A percentile compares a stretch with the other conserved stretches of the same genome.
Conservation (phyloP, 2,329 filamentous ascomycete species). For the Rhexocercosporidium sp. region DNA sequence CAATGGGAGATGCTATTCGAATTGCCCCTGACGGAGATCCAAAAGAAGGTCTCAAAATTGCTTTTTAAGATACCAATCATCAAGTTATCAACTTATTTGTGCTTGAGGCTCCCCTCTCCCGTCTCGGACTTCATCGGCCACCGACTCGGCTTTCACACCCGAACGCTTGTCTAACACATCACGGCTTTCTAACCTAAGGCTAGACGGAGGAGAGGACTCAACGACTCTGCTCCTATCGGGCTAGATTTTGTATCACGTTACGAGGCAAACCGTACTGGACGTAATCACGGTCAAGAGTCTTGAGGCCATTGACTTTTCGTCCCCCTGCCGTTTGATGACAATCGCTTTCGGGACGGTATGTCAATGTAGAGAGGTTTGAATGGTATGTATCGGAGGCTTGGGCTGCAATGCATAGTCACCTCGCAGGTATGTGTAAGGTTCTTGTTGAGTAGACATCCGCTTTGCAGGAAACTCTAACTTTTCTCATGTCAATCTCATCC, state of each 20-base stretch:
- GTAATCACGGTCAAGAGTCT: background rate
- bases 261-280: background rate
- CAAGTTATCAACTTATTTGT: background rate
- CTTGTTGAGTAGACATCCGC: background rate
- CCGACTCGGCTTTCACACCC: background rate
- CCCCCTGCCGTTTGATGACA: background rate
- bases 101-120: background rate
- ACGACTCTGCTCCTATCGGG: background rate
- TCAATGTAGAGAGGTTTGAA: background rate
- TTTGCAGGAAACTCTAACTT: background rate
- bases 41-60: background rate
- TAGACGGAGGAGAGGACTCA: background rate
- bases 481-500: too few relatives aligned
- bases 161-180: background rate
- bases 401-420: conserved; percentile 5
- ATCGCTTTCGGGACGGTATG: background rate
- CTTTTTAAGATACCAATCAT: background rate
- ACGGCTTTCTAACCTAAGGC: background rate
- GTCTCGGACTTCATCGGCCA: background rate
- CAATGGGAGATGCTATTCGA: background rate
- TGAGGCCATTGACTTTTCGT: background rate
- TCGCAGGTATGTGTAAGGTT: background rate
- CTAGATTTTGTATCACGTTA: conserved; percentile 7
- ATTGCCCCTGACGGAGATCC: background rate
- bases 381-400: background rate